phyloP scores from a whole-genome alignment of 2,329 filamentous ascomycete species.

The Aspergillus sp. region DNA sequence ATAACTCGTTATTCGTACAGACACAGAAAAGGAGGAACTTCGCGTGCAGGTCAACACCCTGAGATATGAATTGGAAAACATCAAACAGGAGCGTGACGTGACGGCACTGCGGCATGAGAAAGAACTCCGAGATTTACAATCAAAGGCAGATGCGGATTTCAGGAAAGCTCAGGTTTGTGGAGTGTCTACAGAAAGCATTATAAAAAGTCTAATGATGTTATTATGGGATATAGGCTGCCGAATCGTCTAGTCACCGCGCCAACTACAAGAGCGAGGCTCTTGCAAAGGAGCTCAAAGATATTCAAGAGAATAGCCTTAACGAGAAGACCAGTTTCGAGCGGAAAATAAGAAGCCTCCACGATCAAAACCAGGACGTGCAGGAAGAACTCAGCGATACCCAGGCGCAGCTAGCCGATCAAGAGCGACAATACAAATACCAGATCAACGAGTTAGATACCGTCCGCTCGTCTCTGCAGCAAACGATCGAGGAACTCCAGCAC shows the following conservation, averaged over 20 bases:
- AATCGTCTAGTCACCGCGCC: constrained; percentile 44
- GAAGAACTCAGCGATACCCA: constrained; percentile 80
- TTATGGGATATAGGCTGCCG: constrained; percentile 37
- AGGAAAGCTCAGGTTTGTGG: constrained; percentile 50
- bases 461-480: constrained; percentile 50
- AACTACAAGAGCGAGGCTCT: constrained; percentile 49
- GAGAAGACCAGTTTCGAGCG: constrained; percentile 50
- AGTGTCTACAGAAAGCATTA: neutral
- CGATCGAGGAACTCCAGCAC: constrained; percentile 42
- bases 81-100: constrained; percentile 82
- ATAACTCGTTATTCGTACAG: constrained; percentile 11
- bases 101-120: constrained; percentile 68
- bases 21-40: constrained; percentile 60
- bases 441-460: constrained; percentile 54
- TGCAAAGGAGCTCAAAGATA: constrained; percentile 47
- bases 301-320: constrained; percentile 46
- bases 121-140: constrained; percentile 70
- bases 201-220: neutral
- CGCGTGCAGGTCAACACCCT: constrained; percentile 84
- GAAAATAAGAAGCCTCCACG: constrained; percentile 50
- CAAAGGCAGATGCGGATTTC: constrained; percentile 78
- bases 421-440: constrained; percentile 56
- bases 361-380: constrained; percentile 63
- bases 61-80: constrained; percentile 76
- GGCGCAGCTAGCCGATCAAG: constrained; percentile 61